Percentiles rank a stretch among this genome's conserved stretches.
Evolutionary conservation across 805 yeast species (phyloP).

Genomic region (Kodamaea neixiangensis): DNA sequence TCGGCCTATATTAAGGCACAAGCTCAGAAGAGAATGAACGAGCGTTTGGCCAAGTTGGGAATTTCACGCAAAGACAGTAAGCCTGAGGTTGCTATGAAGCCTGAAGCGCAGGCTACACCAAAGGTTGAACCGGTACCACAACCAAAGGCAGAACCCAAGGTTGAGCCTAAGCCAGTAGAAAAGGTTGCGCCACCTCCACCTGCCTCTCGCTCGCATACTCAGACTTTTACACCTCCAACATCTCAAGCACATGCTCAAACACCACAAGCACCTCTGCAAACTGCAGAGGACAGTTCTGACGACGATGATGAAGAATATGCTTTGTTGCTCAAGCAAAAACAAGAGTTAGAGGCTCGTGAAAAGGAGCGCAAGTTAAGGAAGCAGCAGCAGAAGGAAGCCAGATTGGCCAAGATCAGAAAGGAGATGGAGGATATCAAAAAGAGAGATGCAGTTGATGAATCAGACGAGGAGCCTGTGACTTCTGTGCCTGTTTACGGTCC

Average conservation of each 20-base stretch:
- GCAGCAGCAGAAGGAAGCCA: conserved; percentile 59
- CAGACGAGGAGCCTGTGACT: conserved; percentile 34
- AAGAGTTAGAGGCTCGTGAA: conserved; percentile 46
- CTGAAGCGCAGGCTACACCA: background rate
- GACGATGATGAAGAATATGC: conserved; percentile 50
- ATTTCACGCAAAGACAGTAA: conserved; percentile 44
- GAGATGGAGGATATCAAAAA: conserved; percentile 58
- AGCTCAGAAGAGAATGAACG: conserved; percentile 75
- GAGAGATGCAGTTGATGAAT: conserved; percentile 26
- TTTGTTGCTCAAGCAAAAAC: conserved; percentile 46
- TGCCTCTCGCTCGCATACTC: background rate
- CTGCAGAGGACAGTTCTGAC: conserved; percentile 20
- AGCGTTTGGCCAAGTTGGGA: conserved; percentile 79
- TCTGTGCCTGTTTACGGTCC: conserved; percentile 25
- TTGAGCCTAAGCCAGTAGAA: conserved; percentile 2
- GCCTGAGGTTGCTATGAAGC: conserved; percentile 14
- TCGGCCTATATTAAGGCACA: conserved; percentile 83
- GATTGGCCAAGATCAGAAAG: conserved; percentile 55
- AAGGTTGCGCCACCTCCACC: conserved; percentile 5
- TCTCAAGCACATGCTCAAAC: conserved; percentile 9
- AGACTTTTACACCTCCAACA: background rate
- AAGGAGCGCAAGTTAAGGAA: conserved; percentile 49
- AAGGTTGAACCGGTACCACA: conserved; percentile 2
- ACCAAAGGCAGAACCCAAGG: background rate
- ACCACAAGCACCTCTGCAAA: conserved; percentile 16